Evolutionary conservation across 164 flowering plant species (phyloP).

Genomic region (Echeveria elegans): DNA sequence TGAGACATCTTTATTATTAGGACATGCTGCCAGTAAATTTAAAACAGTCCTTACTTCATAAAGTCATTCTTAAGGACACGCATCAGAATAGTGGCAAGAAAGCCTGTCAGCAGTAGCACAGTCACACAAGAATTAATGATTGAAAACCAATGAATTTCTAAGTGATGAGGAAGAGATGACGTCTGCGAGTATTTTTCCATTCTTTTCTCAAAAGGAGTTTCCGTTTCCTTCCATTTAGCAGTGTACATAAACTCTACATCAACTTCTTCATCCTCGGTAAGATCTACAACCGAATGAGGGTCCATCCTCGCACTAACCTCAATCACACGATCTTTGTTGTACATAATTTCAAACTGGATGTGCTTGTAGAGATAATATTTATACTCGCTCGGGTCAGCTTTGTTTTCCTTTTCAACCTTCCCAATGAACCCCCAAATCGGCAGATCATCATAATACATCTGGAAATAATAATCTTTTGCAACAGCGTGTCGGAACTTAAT

Average conservation of each 20-base stretch:
- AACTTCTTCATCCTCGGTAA: constrained; percentile 13
- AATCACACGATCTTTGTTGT: constrained; percentile 10
- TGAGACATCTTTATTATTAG: neutral
- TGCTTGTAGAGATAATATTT: constrained; percentile 12
- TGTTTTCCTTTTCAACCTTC: constrained; percentile 14
- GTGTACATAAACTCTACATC: constrained; percentile 13
- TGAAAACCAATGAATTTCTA: constrained; percentile 15
- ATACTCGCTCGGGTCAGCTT: constrained; percentile 12
- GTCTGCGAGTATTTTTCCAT: constrained; percentile 14
- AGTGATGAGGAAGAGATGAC: constrained; percentile 14
- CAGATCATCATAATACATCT: constrained; percentile 15
- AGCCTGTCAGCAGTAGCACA: constrained; percentile 13
- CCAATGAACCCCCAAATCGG: constrained; percentile 16
- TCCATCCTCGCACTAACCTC: constrained; percentile 14
- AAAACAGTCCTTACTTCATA: constrained; percentile 11
- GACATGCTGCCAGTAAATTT: too few relatives aligned
- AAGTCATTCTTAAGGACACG: constrained; percentile 15
- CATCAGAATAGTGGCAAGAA: constrained; percentile 15
- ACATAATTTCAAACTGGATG: constrained; percentile 11
- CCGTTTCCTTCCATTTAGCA: constrained; percentile 14
- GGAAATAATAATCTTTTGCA: constrained; percentile 13
- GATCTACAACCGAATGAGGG: constrained; percentile 10
- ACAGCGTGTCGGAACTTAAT: constrained; percentile 12
- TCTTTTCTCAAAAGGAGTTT: constrained; percentile 14
- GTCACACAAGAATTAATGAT: constrained; percentile 15